phyloP scores from a whole-genome alignment of 768 basidiomycete genomes.

The Phaeolepiota aurea region DNA sequence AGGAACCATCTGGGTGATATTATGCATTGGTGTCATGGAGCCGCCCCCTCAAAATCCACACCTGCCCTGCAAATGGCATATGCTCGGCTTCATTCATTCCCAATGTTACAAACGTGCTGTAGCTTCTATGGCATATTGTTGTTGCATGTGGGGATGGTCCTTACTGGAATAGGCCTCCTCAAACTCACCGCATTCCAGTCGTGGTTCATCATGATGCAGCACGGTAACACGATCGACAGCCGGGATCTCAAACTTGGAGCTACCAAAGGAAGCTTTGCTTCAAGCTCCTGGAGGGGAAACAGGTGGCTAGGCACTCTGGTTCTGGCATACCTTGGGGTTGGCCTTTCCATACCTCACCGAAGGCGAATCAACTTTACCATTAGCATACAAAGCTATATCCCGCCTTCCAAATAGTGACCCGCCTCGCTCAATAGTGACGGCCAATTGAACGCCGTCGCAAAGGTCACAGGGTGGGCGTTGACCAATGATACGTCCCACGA shows the following conservation, averaged over 20 bases:
- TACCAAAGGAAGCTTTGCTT: conserved; percentile 7
- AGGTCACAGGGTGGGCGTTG: conserved; percentile 9
- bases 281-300: conserved; percentile 6
- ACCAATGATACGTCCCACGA: conserved; percentile 6
- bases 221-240: conserved; percentile 10
- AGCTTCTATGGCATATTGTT: conserved; percentile 10
- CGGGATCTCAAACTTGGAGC: conserved; percentile 10
- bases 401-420: conserved; percentile 6
- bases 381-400: conserved; percentile 3
- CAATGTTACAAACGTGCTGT: conserved; percentile 6
- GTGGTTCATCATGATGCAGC: conserved; percentile 10
- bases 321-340: conserved; percentile 5
- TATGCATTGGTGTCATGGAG: conserved; percentile 6
- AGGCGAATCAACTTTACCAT: conserved; percentile 1
- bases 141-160: conserved; percentile 8
- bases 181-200: conserved; percentile 11
- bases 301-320: conserved; percentile 7
- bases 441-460: conserved; percentile 7
- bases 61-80: conserved; percentile 5
- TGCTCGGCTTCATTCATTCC: conserved; percentile 8
- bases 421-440: conserved; percentile 5
- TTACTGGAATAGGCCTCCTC: conserved; percentile 6
- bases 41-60: conserved; percentile 6
- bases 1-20: conserved; percentile 5
- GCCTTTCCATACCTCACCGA: conserved; percentile 7